These are phyloP conservation scores for Linnemannia elongata DNA, from an alignment of 192 early-diverging fungal genomes.

Conservation along the genomic window DNA sequence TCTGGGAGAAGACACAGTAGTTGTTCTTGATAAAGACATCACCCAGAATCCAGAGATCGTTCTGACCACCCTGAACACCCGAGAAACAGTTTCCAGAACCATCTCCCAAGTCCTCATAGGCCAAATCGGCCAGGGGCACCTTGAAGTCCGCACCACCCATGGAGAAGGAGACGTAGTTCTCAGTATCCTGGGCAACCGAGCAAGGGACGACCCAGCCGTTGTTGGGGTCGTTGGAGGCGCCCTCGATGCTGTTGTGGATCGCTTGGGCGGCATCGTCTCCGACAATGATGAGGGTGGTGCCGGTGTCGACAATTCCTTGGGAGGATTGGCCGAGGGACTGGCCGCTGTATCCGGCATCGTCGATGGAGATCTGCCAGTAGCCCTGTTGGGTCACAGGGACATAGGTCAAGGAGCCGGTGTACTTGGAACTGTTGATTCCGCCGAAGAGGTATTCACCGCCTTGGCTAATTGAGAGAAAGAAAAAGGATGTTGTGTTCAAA, in stretches of 20 bases:
- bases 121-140: constrained; percentile 48
- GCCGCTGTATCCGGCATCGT: constrained; percentile 57
- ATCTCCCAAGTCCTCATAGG: constrained; percentile 43
- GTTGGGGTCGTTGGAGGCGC: constrained; percentile 24
- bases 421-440: constrained; percentile 61
- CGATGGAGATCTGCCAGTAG: constrained; percentile 72
- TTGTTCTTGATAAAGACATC: constrained; percentile 77
- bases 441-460: constrained; percentile 63
- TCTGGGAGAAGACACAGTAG: constrained; percentile 75
- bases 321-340: constrained; percentile 42
- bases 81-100: constrained; percentile 41
- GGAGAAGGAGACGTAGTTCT: constrained; percentile 46
- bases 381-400: constrained; percentile 65
- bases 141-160: constrained; percentile 56
- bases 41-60: constrained; percentile 66
- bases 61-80: constrained; percentile 51
- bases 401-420: constrained; percentile 63
- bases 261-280: constrained; percentile 62
- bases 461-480: neutral
- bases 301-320: constrained; percentile 72
- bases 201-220: constrained; percentile 45
- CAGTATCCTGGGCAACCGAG: constrained; percentile 22
- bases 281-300: constrained; percentile 74
- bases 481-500: neutral
- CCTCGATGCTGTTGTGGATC: constrained; percentile 56